phyloP scores from a whole-genome alignment of 2,329 filamentous ascomycete genomes.

The Scedosporium dehoogii region DNA sequence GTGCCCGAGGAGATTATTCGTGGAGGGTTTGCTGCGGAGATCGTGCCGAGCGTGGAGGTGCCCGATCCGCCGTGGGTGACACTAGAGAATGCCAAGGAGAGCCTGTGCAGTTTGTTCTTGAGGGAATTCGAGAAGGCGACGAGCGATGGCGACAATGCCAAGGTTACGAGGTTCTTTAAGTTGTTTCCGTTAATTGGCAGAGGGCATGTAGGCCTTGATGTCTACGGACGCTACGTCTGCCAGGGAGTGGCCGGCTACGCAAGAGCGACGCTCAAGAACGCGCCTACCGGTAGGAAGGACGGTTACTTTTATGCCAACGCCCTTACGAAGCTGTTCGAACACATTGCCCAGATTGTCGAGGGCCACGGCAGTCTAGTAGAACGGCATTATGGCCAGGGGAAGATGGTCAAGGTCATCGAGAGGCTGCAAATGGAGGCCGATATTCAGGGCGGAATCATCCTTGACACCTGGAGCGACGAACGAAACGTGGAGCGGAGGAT shows the following conservation, averaged over 20 bases:
- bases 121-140: slow-evolving; percentile 92
- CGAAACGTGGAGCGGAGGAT: slow-evolving; percentile 73
- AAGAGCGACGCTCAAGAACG: slow-evolving; percentile 66
- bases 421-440: slow-evolving; percentile 89
- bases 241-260: slow-evolving; percentile 84
- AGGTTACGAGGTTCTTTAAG: slow-evolving; percentile 95
- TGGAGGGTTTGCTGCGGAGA: slow-evolving; percentile 79
- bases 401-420: slow-evolving; percentile 92
- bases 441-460: slow-evolving; percentile 87
- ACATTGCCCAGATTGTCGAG: slow-evolving; percentile 94
- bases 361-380: slow-evolving; percentile 85
- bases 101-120: slow-evolving; percentile 80
- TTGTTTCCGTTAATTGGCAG: slow-evolving; percentile 89
- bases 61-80: slow-evolving; percentile 85
- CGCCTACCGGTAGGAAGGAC: slow-evolving; percentile 49
- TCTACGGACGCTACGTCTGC: slow-evolving; percentile 93
- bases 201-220: slow-evolving; percentile 80
- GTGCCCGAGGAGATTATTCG: slow-evolving; percentile 72
- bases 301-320: slow-evolving; percentile 87
- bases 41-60: slow-evolving; percentile 92
- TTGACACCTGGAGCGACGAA: slow-evolving; percentile 94
- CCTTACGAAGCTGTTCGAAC: slow-evolving; percentile 87
- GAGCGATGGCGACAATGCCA: slow-evolving; percentile 73
- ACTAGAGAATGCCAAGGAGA: slow-evolving; percentile 77
- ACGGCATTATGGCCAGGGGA: slow-evolving; percentile 82